Conservation (phyloP, 768 basidiomycete species). For the Amanita thiersii region DNA sequence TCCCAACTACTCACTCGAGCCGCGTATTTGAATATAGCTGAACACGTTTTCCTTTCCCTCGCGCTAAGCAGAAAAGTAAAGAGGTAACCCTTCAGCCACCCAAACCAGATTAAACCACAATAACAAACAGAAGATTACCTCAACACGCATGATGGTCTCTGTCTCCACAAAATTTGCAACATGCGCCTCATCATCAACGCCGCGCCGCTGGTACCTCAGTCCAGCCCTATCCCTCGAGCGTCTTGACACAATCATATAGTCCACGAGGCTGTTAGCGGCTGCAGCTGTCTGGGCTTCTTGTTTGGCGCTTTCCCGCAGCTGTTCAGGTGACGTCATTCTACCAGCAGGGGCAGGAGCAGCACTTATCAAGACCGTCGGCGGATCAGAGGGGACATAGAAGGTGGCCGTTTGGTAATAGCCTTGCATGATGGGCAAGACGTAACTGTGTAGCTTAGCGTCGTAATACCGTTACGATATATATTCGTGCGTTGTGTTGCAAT, state of each 20-base stretch:
- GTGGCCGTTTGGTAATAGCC: slow-evolving; percentile 78
- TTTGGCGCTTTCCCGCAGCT: background rate
- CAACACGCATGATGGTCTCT: slow-evolving; percentile 78
- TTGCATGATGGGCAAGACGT: slow-evolving; percentile 88
- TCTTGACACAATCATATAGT: slow-evolving; percentile 80
- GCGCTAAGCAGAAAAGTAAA: slow-evolving; percentile 35
- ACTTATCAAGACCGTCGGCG: too few species aligned
- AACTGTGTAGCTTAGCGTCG: slow-evolving; percentile 84
- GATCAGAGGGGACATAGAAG: slow-evolving; percentile 53
- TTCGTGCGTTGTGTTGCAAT: too few species aligned
- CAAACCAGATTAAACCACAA: too few species aligned
- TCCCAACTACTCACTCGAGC: slow-evolving; percentile 59
- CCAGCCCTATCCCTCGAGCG: slow-evolving; percentile 87
- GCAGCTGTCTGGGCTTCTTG: too few species aligned
- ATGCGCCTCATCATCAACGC: slow-evolving; percentile 87
- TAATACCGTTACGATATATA: too few species aligned
- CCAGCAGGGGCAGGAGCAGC: background rate
- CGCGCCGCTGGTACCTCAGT: slow-evolving; percentile 88
- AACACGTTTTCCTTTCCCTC: slow-evolving; percentile 73
- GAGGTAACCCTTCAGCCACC: background rate
- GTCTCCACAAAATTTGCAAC: slow-evolving; percentile 97
- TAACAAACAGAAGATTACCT: slow-evolving; percentile 34
- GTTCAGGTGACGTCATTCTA: background rate
- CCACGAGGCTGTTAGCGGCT: slow-evolving; percentile 46
- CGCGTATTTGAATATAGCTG: slow-evolving; percentile 85